These are phyloP conservation scores for Linnemannia hyalina DNA, from an alignment of 192 early-diverging fungal species.

Conservation along the genomic window DNA sequence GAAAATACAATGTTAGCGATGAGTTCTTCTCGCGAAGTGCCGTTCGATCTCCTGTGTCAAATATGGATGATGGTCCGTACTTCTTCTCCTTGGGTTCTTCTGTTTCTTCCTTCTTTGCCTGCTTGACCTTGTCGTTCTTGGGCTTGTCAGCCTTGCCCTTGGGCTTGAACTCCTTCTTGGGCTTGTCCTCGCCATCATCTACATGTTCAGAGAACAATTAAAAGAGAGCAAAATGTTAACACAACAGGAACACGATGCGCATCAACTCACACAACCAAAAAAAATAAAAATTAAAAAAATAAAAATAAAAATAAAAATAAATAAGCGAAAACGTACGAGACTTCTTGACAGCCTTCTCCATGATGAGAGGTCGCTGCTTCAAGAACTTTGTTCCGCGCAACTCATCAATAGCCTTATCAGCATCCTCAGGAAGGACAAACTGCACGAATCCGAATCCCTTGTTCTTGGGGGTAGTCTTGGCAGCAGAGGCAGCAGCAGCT, in stretches of 20 bases:
- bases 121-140: constrained; percentile 56
- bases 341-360: constrained; percentile 84
- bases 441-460: constrained; percentile 95
- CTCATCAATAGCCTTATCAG: constrained; percentile 80
- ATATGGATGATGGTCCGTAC: constrained; percentile 10
- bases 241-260: neutral
- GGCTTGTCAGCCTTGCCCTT: constrained; percentile 54
- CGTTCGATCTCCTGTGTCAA: no score
- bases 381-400: constrained; percentile 83
- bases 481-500: constrained; percentile 12
- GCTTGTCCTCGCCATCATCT: constrained; percentile 35
- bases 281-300: neutral
- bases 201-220: neutral
- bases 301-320: no score
- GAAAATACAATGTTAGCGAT: constrained; percentile 18
- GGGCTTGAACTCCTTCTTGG: constrained; percentile 47
- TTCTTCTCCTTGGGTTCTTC: constrained; percentile 58
- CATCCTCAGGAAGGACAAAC: constrained; percentile 85
- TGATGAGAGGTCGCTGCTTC: constrained; percentile 74
- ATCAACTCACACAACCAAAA: neutral
- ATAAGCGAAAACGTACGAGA: constrained; percentile 25
- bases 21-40: neutral
- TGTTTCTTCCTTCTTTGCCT: constrained; percentile 22
- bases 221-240: neutral
- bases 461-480: constrained; percentile 63